phyloP scores from a whole-genome alignment of 495 filamentous ascomycete species.

The Geopyxis carbonaria region DNA sequence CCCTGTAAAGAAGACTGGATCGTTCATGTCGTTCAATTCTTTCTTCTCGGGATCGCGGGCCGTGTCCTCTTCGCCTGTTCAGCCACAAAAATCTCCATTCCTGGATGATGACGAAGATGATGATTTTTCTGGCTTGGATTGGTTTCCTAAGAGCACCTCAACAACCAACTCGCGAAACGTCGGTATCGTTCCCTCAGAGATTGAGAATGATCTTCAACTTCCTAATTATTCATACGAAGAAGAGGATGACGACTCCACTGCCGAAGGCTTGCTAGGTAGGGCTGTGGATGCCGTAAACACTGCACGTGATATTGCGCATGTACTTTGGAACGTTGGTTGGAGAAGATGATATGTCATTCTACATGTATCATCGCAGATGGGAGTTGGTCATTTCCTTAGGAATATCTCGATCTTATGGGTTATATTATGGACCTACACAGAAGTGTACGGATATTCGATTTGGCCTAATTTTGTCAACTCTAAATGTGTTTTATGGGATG shows the following conservation, averaged over 20 bases:
- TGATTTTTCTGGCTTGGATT: constrained; percentile 38
- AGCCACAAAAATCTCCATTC: constrained; percentile 28
- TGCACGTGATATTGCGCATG: constrained; percentile 84
- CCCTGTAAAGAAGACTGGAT: constrained; percentile 42
- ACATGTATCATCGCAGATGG: neutral
- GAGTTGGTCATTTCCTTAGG: too few relatives aligned
- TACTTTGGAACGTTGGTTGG: constrained; percentile 98
- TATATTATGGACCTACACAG: too few relatives aligned
- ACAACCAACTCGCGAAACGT: neutral
- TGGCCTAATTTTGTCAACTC: too few relatives aligned
- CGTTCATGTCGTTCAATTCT: constrained; percentile 29
- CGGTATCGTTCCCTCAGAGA: neutral
- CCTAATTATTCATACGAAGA: constrained; percentile 43
- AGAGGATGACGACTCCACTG: constrained; percentile 41
- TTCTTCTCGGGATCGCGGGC: constrained; percentile 11
- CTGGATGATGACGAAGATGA: constrained; percentile 52
- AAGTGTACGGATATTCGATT: too few relatives aligned
- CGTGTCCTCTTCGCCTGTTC: neutral
- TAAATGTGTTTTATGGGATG: too few relatives aligned
- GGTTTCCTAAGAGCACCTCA: constrained; percentile 23
- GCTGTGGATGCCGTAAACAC: constrained; percentile 93
- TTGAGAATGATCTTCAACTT: constrained; percentile 20
- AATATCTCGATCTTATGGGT: too few relatives aligned
- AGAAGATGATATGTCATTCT: constrained; percentile 29
- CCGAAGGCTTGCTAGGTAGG: constrained; percentile 51